Evolutionary conservation across 176 grass and related monocot species (phyloP).

Genomic region (Oryza coarctata): DNA sequence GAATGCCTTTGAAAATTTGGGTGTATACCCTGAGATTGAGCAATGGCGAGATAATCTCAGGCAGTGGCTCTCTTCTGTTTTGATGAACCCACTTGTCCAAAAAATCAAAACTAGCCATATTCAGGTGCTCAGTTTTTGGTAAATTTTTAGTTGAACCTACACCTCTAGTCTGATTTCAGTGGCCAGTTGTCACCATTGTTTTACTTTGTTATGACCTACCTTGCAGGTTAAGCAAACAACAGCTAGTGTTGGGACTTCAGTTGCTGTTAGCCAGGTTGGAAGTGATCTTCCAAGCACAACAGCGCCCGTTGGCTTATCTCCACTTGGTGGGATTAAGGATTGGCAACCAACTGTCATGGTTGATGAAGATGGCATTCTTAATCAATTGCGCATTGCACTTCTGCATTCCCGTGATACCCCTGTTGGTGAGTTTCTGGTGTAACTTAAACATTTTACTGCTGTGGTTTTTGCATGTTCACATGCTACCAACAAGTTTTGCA

Average conservation of each 20-base stretch:
- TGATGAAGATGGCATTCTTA: constrained; percentile 86
- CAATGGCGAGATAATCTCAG: constrained; percentile 81
- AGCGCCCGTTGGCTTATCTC: constrained; percentile 57
- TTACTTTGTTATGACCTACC: constrained; percentile 19
- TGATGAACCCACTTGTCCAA: constrained; percentile 71
- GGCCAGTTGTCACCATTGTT: constrained; percentile 21
- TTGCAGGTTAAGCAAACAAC: constrained; percentile 89
- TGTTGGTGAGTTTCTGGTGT: constrained; percentile 54
- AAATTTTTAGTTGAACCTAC: constrained; percentile 5
- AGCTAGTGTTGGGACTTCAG: constrained; percentile 57
- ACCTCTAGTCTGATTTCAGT: constrained; percentile 14
- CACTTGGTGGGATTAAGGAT: constrained; percentile 69
- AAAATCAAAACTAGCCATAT: constrained; percentile 85
- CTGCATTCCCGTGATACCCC: constrained; percentile 65
- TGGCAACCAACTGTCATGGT: constrained; percentile 80
- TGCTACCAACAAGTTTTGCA: background rate
- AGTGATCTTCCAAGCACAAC: constrained; percentile 54
- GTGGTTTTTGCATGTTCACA: background rate
- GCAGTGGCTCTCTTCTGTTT: constrained; percentile 91
- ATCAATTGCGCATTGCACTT: constrained; percentile 59
- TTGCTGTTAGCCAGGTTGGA: constrained; percentile 92
- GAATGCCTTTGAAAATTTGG: constrained; percentile 69
- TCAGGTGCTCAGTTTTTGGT: constrained; percentile 56
- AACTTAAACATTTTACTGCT: constrained; percentile 5
- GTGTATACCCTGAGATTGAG: constrained; percentile 87